Evolutionary conservation across 129 eudicot species (phyloP), one percentile per base, ranked within the genome.

Genomic region (Cynara cardunculus): DNA sequence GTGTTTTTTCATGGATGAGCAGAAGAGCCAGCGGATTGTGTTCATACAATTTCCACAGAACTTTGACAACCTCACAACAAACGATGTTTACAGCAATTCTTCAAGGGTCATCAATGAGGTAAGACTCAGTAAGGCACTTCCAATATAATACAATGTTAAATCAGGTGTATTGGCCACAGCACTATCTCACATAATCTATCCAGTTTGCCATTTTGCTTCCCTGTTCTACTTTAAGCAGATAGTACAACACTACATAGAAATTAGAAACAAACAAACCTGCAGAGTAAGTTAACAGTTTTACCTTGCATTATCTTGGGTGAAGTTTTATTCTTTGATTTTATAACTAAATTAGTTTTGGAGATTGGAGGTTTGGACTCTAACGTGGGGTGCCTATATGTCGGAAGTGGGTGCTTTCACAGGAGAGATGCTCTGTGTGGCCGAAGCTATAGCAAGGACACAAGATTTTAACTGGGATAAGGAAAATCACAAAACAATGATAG

Each of bases 361-460:
- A 7, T 79, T 3, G 74, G 76, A 41, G 88, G 87, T 26, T 2
- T 76, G 53, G 88, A 90, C 64, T 84, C 77, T 11, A n/a, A 76
- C 69, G 94, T 90, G 31, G 91, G 91, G 25, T 78, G 87, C 19
- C 6, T 70, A 0, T 84, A 88, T 16, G 25, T 88, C 30, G 90
- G 90, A 21, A 88, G 77, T 73, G 94, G 91, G 18, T 88, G 90
- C 81, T 90, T 88, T 74, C 90, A 84, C 70, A 69, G 80, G 28
- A 80, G 90, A 84, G 92, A 86, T 2, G 25, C 65, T 26, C 82
- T 86, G 44, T 77, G 83, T 44, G 96, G 92, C 24, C 81, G 30
- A 41, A 71, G 81, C 62, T 75, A 82, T 56, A 74, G 65, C 14
- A 53, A 64, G 22, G 84, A 69, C 21, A 46, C 81, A 9, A 53